These are phyloP conservation scores for Leccinum boreale DNA, from an alignment of 768 basidiomycete genomes.

Conservation along the genomic window DNA sequence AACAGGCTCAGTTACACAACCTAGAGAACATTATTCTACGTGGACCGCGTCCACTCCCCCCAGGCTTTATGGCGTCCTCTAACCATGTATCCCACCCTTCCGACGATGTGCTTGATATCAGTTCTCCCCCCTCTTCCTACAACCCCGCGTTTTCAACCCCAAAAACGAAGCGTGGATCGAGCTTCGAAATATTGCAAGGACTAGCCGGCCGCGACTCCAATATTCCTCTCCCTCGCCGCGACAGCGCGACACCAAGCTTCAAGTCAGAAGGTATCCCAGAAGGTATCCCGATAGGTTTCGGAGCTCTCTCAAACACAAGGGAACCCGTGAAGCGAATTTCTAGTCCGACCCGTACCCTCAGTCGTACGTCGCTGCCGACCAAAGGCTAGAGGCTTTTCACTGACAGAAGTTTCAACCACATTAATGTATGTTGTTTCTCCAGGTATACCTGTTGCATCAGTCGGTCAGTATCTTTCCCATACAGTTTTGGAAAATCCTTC, in stretches of 20 bases:
- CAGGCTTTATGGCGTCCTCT: conserved; percentile 37
- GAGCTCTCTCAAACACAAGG: conserved; percentile 36
- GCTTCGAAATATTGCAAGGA: conserved; percentile 66
- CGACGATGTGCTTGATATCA: conserved; percentile 34
- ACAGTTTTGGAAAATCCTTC: conserved; percentile 8
- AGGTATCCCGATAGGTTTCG: conserved; percentile 65
- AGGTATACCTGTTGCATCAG: conserved; percentile 78
- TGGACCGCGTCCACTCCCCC: conserved; percentile 58
- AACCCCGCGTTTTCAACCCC: conserved; percentile 35
- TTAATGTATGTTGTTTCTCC: conserved; percentile 26
- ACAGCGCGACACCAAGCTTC: conserved; percentile 35
- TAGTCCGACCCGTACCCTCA: conserved; percentile 75
- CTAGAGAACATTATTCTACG: conserved; percentile 68
- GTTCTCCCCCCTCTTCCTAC: conserved; percentile 31
- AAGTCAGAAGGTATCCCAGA: conserved; percentile 62
- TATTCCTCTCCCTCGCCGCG: conserved; percentile 65
- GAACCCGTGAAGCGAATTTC: conserved; percentile 48
- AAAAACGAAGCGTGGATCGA: conserved; percentile 60
- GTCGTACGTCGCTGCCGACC: conserved; percentile 54
- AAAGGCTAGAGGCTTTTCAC: conserved; percentile 20
- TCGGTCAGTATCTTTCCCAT: conserved; percentile 51
- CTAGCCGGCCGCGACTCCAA: conserved; percentile 76
- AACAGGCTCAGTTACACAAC: conserved; percentile 72
- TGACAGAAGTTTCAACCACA: conserved; percentile 16
- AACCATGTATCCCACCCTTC: conserved; percentile 36